Evolutionary conservation across 805 yeast genomes (phyloP).

Genomic region (Hanseniaspora vineae): DNA sequence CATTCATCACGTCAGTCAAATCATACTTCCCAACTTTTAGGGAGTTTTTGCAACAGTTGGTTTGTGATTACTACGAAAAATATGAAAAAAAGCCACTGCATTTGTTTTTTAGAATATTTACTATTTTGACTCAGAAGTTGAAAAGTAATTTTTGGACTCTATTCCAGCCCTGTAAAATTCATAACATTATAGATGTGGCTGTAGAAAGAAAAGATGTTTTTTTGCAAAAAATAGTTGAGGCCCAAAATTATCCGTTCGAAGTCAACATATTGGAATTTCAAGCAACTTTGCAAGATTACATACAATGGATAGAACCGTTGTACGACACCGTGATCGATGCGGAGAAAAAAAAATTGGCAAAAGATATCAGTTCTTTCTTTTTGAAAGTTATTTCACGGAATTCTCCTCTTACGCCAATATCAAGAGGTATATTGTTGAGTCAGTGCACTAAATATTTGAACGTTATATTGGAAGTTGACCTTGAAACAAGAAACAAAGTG

Average conservation of each 20-base stretch:
- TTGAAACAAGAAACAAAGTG: slow-evolving; percentile 16
- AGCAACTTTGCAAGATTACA: slow-evolving; percentile 28
- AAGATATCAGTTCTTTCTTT: slow-evolving; percentile 37
- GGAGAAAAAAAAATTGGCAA: slow-evolving; percentile 39
- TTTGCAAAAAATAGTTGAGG: background rate
- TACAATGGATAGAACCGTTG: slow-evolving; percentile 43
- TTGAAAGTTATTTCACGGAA: slow-evolving; percentile 27
- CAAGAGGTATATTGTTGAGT: slow-evolving; percentile 23
- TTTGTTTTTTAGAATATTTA: slow-evolving; percentile 38
- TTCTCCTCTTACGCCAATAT: slow-evolving; percentile 13
- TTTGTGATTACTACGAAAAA: background rate
- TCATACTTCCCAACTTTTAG: slow-evolving; percentile 9
- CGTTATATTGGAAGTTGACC: slow-evolving; percentile 16
- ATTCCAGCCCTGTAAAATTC: slow-evolving; percentile 40
- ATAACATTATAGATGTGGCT: slow-evolving; percentile 41
- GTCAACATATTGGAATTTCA: background rate
- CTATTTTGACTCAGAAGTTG: slow-evolving; percentile 30
- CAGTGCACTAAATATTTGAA: slow-evolving; percentile 25
- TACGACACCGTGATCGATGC: slow-evolving; percentile 32
- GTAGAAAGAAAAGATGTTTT: slow-evolving; percentile 14
- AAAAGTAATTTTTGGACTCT: slow-evolving; percentile 40
- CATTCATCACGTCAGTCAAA: slow-evolving; percentile 18
- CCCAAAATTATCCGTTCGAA: background rate
- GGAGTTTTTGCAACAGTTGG: slow-evolving; percentile 1
- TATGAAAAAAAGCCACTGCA: slow-evolving; percentile 31